A percentile compares a stretch with the other conserved stretches of the same genome.
phyloP scores from a whole-genome alignment of 2,329 filamentous ascomycete species.

The Zasmidium citrigriseum region DNA sequence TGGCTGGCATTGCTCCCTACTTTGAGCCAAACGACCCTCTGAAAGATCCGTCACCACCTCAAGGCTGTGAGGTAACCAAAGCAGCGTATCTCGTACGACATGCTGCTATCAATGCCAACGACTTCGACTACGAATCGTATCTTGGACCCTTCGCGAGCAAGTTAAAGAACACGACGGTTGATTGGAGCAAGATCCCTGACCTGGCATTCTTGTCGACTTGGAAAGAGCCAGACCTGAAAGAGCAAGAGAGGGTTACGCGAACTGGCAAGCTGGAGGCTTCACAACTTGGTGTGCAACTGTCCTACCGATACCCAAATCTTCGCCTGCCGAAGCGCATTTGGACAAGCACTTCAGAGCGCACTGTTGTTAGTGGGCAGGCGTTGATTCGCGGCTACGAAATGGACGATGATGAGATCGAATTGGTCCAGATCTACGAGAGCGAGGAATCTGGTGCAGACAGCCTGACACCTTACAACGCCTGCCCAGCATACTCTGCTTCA shows the following conservation, averaged over 20 bases:
- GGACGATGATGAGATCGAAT: conserved; percentile 55
- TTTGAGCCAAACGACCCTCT: conserved; percentile 51
- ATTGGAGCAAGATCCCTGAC: conserved; percentile 59
- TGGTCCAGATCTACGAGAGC: conserved; percentile 59
- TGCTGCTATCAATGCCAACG: conserved; percentile 54
- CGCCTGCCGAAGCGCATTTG: conserved; percentile 58
- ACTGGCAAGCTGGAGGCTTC: conserved; percentile 63
- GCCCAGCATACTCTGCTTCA: conserved; percentile 62
- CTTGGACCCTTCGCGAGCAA: conserved; percentile 57
- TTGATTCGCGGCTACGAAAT: conserved; percentile 60
- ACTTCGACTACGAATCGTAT: conserved; percentile 55
- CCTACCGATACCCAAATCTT: conserved; percentile 59
- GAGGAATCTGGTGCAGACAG: conserved; percentile 60
- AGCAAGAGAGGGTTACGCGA: conserved; percentile 61
- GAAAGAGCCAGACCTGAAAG: conserved; percentile 55
- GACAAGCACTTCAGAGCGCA: conserved; percentile 65
- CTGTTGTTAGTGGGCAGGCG: conserved; percentile 58
- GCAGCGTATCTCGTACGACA: conserved; percentile 53
- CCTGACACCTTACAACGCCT: conserved; percentile 66
- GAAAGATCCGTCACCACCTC: conserved; percentile 49
- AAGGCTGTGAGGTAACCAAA: conserved; percentile 53
- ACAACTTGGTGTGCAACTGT: conserved; percentile 59
- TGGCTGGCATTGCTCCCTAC: conserved; percentile 53
- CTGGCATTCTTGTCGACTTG: conserved; percentile 60
- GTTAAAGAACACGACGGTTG: conserved; percentile 58